Percentiles rank a stretch among this genome's conserved stretches.
Evolutionary conservation across 2,329 filamentous ascomycete species (phyloP).

Genomic region (Rutstroemia sp.): DNA sequence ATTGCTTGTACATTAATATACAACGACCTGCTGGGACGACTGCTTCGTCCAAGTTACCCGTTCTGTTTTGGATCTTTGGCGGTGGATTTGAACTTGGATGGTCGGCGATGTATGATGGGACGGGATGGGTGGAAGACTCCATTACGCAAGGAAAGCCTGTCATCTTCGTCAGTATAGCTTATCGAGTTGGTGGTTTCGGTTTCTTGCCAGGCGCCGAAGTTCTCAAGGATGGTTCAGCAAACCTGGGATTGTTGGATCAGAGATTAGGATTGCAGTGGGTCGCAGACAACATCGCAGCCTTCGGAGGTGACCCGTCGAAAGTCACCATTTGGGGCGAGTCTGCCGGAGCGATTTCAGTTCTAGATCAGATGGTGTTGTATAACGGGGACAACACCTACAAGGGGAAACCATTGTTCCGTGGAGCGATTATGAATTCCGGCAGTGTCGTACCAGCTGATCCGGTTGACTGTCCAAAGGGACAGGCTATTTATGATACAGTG

Average conservation of each 20-base stretch:
- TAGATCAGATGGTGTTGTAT: constrained; percentile 70
- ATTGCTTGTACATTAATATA: constrained; percentile 56
- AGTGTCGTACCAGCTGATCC: constrained; percentile 52
- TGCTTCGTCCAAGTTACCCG: constrained; percentile 50
- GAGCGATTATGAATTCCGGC: constrained; percentile 71
- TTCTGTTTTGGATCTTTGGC: constrained; percentile 65
- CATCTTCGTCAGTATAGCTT: constrained; percentile 71
- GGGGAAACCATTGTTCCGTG: constrained; percentile 66
- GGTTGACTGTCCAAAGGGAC: constrained; percentile 59
- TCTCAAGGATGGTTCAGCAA: constrained; percentile 57
- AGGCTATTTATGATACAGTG: constrained; percentile 57
- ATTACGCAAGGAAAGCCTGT: constrained; percentile 51
- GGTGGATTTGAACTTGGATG: constrained; percentile 54
- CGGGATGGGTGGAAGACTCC: constrained; percentile 39
- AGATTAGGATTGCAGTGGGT: constrained; percentile 65
- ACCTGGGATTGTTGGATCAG: constrained; percentile 68
- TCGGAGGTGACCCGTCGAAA: constrained; percentile 53
- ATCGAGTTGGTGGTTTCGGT: constrained; percentile 67
- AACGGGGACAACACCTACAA: constrained; percentile 69
- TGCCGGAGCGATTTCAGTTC: constrained; percentile 64
- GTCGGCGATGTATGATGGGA: constrained; percentile 45
- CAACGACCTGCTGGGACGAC: constrained; percentile 50
- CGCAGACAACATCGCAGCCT: constrained; percentile 67
- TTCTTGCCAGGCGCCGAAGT: constrained; percentile 66
- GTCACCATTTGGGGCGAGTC: constrained; percentile 40